Conservation (phyloP, 306 rosid species). For the Prunus salicina region DNA sequence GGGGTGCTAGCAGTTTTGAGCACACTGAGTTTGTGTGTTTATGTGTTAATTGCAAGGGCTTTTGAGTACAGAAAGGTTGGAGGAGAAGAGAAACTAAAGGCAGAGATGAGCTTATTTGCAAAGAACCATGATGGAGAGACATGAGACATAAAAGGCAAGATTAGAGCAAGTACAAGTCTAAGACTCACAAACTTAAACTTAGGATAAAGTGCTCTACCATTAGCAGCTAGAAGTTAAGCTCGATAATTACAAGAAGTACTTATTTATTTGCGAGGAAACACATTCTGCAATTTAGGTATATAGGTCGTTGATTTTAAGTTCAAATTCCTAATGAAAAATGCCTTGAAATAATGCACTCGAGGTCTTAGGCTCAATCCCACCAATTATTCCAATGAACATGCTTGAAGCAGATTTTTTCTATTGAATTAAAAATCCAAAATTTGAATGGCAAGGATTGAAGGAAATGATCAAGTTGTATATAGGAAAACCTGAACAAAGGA, state of each 20-base stretch:
- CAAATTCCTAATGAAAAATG: too few species aligned
- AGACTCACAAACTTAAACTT: too few species aligned
- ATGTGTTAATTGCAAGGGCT: conserved; percentile 37
- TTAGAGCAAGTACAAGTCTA: too few species aligned
- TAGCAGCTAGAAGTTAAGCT: background rate
- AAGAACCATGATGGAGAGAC: background rate
- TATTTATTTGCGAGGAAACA: too few species aligned
- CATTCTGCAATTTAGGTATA: background rate
- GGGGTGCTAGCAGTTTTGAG: conserved; percentile 62
- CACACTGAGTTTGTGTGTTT: conserved; percentile 43
- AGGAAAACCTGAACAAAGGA: background rate
- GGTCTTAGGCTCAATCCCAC: too few species aligned
- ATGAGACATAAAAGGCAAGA: background rate
- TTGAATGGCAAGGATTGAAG: background rate
- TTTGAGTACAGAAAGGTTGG: conserved; percentile 55
- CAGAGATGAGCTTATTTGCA: background rate
- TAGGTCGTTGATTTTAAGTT: too few species aligned
- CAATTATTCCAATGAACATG: too few species aligned
- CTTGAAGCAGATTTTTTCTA: background rate
- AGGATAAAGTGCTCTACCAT: background rate
- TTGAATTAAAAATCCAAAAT: background rate
- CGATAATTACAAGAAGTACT: background rate
- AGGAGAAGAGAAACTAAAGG: conserved; percentile 16
- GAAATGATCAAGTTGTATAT: background rate
- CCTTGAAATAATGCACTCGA: too few species aligned